Conservation (phyloP, 2,329 filamentous ascomycete species). For the Fusarium sp. region DNA sequence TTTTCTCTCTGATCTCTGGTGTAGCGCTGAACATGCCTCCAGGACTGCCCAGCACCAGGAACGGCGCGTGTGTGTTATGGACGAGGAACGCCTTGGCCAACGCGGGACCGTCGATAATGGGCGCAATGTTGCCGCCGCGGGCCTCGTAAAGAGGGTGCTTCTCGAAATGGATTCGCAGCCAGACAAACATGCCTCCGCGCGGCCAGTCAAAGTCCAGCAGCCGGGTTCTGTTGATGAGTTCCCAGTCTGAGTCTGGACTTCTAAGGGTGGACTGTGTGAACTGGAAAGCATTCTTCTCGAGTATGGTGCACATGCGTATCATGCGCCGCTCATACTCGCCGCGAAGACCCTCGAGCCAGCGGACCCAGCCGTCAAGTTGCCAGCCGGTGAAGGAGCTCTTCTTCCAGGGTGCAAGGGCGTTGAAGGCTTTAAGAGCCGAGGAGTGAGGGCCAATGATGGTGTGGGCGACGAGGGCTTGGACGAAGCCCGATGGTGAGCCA, state of each 20-base stretch:
- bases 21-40: slow-evolving; percentile 80
- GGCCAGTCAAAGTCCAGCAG: slow-evolving; percentile 84
- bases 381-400: slow-evolving; percentile 68
- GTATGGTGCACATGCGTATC: slow-evolving; percentile 77
- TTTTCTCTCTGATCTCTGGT: slow-evolving; percentile 63
- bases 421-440: slow-evolving; percentile 54
- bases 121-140: slow-evolving; percentile 42
- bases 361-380: slow-evolving; percentile 87
- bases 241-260: slow-evolving; percentile 71
- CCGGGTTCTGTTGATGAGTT: slow-evolving; percentile 77
- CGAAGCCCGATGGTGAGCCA: slow-evolving; percentile 88
- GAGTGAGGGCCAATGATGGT: slow-evolving; percentile 77
- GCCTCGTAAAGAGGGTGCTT: slow-evolving; percentile 74
- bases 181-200: slow-evolving; percentile 91
- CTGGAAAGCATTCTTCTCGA: slow-evolving; percentile 75
- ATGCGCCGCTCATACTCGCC: slow-evolving; percentile 88
- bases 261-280: slow-evolving; percentile 70
- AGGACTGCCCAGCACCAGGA: slow-evolving; percentile 75
- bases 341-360: slow-evolving; percentile 87
- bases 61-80: slow-evolving; percentile 74
- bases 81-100: slow-evolving; percentile 77
- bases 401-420: slow-evolving; percentile 59
- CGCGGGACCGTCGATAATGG: slow-evolving; percentile 62
- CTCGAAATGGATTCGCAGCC: slow-evolving; percentile 78
- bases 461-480: slow-evolving; percentile 83